Evolutionary conservation across 495 filamentous ascomycete species (phyloP).

Genomic region (Tirmania nivea): DNA sequence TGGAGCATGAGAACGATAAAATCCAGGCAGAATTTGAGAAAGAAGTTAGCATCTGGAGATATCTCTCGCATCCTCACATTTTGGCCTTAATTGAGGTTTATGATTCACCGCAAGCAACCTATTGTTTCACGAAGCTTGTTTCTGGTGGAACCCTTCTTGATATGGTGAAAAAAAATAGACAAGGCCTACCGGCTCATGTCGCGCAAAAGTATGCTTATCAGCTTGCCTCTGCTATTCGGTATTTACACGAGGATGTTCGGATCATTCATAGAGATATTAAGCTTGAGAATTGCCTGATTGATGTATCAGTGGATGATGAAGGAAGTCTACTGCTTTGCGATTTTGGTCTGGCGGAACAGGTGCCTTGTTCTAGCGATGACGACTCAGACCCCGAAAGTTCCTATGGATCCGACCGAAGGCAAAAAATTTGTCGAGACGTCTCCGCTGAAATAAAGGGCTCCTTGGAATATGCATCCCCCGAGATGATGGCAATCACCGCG

Average conservation of each 20-base stretch:
- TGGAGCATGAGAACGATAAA: constrained; percentile 39
- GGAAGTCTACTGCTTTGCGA: constrained; percentile 48
- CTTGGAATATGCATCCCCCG: constrained; percentile 14
- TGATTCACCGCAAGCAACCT: constrained; percentile 49
- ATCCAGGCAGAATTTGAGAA: constrained; percentile 55
- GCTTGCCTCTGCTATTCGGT: constrained; percentile 45
- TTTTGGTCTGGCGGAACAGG: constrained; percentile 57
- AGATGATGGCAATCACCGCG: constrained; percentile 7
- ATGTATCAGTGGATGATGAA: constrained; percentile 25
- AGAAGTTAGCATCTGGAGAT: constrained; percentile 50
- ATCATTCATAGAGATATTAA: constrained; percentile 58
- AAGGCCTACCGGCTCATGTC: constrained; percentile 30
- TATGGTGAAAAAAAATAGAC: constrained; percentile 32
- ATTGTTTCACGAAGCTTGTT: constrained; percentile 48
- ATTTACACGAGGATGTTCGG: constrained; percentile 49
- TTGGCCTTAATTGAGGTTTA: constrained; percentile 45
- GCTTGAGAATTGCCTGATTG: constrained; percentile 54
- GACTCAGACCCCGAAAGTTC: constrained; percentile 23
- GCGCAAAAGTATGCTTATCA: constrained; percentile 45
- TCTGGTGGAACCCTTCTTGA: constrained; percentile 53
- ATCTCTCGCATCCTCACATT: constrained; percentile 43
- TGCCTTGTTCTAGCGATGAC: constrained; percentile 28
- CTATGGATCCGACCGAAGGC: constrained; percentile 22
- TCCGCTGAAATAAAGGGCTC: constrained; percentile 14
- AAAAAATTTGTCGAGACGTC: constrained; percentile 19